A percentile compares a stretch with the other conserved stretches of the same genome.
phyloP scores from a whole-genome alignment of 2,329 filamentous ascomycete species.

The Cytospora leucostoma region DNA sequence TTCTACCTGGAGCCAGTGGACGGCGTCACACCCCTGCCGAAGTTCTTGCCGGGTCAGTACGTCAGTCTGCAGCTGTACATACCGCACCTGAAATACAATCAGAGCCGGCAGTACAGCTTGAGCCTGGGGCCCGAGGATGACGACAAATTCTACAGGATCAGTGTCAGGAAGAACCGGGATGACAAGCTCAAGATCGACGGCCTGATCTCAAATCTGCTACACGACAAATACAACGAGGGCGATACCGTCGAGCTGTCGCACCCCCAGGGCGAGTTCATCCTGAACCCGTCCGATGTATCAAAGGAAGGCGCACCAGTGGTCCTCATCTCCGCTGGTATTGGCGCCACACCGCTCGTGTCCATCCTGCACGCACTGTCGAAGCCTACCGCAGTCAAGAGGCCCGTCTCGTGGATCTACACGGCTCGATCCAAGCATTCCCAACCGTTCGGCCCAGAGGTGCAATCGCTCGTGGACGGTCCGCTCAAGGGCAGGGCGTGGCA shows the following conservation, averaged over 20 bases:
- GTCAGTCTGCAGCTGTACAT: slow-evolving; percentile 66
- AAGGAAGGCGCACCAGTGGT: slow-evolving; percentile 57
- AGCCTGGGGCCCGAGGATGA: slow-evolving; percentile 56
- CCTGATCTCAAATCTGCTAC: slow-evolving; percentile 55
- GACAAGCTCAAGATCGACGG: slow-evolving; percentile 43
- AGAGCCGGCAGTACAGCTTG: slow-evolving; percentile 76
- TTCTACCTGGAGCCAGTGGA: slow-evolving; percentile 72
- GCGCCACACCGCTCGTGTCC: slow-evolving; percentile 65
- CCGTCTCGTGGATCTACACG: slow-evolving; percentile 65
- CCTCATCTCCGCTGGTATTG: slow-evolving; percentile 68
- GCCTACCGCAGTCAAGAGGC: slow-evolving; percentile 40
- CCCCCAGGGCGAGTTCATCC: slow-evolving; percentile 63
- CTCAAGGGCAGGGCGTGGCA: slow-evolving; percentile 46
- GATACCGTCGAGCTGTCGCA: slow-evolving; percentile 57
- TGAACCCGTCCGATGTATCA: slow-evolving; percentile 47
- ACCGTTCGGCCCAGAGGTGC: slow-evolving; percentile 54
- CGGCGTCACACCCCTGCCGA: slow-evolving; percentile 51
- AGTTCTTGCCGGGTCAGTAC: slow-evolving; percentile 72
- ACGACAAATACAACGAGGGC: slow-evolving; percentile 50
- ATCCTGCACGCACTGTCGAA: slow-evolving; percentile 61
- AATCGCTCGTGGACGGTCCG: slow-evolving; percentile 46
- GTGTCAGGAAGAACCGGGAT: slow-evolving; percentile 65
- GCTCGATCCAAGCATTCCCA: slow-evolving; percentile 52
- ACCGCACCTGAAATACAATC: slow-evolving; percentile 62
- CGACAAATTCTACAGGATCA: slow-evolving; percentile 68